Conservation (phyloP, 169 alveolate genomes). For the Plasmodium cynomolgi region DNA sequence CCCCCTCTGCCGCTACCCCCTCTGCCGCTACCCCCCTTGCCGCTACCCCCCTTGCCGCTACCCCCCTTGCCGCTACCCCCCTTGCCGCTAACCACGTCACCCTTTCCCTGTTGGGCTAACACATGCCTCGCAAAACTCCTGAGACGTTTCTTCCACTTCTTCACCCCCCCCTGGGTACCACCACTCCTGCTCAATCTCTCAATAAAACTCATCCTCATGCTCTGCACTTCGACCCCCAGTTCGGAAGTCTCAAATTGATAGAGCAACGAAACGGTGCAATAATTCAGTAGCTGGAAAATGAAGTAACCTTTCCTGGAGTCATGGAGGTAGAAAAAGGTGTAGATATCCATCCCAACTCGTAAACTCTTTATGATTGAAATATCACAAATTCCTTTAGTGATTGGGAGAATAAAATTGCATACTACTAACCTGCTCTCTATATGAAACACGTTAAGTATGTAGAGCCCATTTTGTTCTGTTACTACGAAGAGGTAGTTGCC, state of each 20-base stretch:
- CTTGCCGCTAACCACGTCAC: neutral
- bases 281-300: constrained; percentile 35
- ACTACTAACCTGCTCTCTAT: constrained; percentile 28
- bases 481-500: constrained; percentile 20
- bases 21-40: neutral
- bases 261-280: neutral
- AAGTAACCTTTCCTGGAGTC: neutral
- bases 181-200: neutral
- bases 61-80: neutral
- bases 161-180: neutral
- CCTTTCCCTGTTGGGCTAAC: neutral
- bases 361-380: constrained; percentile 14
- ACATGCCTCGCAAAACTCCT: neutral
- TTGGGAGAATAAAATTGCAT: constrained; percentile 12
- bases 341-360: constrained; percentile 1
- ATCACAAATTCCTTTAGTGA: neutral
- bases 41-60: neutral
- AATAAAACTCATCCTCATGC: constrained; percentile 14
- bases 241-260: constrained; percentile 5
- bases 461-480: neutral
- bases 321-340: constrained; percentile 24
- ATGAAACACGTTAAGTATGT: constrained; percentile 11
- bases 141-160: neutral
- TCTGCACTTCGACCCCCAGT: constrained; percentile 1
- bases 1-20: neutral